Base-by-base conservation (phyloP, 1,284 basidiomycete species). In the Cryptococcus sp. region DNA sequence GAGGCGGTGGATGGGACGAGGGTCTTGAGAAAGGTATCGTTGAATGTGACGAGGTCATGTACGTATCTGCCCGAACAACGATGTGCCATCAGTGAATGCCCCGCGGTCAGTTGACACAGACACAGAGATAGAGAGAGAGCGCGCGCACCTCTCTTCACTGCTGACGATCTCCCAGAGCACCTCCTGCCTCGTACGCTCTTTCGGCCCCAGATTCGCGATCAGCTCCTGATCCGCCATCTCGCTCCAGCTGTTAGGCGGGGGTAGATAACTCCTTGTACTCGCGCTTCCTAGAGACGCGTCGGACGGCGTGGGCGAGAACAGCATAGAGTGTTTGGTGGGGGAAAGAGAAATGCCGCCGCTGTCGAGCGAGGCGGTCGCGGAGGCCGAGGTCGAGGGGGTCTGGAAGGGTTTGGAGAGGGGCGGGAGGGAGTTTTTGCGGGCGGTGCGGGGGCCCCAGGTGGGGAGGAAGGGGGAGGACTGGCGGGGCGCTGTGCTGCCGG, bases 121-220 rank as follows among this genome's bases (percentile, higher is more conserved):
- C n/a, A n/a, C n/a, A n/a, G n/a, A 36, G 28, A 38, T 33, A 28
- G 21, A 15, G 23, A n/a, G 45, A 40, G 15, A 37, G 15, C 9
- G 21, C 44, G 82, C 82, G 69, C 69, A 92, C 89, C 93, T 84
- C 75, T 98, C 94, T 78, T 98, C 95, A 67, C 90, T 93, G 40
- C 90, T 89, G 46, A 98, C 94, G 65, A 98, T 98, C 79, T 98
- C 95, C 83, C 93, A 97, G 36, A 98, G 77, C 3, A 98, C 95
- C 79, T 98, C 95, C 75, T 98, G 95, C 50, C 95, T 83, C 33
- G 92, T 97, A 51, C 95, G 84, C 74, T 98, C 95, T 56, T 93
- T 83, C 21, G 91, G 87, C 20, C 92, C 91, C 20, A 98, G 81
- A 71, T 98, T 95, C 43, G 87, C 86, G 8, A 98, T 91, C 35